Percentiles rank a stretch among this genome's conserved stretches.
Evolutionary conservation across 176 grass and related monocot genomes (phyloP).

Genomic region (Rhipidocladum racemiflorum): DNA sequence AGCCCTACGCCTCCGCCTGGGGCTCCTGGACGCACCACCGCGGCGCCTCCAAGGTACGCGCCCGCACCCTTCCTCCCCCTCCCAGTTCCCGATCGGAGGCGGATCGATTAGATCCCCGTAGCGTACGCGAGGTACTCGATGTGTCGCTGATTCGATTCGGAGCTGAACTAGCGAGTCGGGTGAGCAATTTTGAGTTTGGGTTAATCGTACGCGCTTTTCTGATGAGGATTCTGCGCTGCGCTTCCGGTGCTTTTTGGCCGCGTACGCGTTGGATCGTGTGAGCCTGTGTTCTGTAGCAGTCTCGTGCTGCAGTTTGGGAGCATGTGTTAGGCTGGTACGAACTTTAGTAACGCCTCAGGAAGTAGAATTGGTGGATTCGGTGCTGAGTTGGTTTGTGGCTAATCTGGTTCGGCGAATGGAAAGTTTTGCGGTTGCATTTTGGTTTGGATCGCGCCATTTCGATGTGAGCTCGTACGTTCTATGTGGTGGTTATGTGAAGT

Average conservation of each 20-base stretch:
- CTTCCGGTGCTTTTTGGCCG: not conserved
- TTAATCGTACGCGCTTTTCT: not conserved
- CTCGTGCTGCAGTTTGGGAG: not conserved
- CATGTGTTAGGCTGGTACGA: not conserved
- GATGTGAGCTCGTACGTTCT: not conserved
- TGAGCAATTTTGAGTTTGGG: not conserved
- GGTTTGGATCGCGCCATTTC: not conserved
- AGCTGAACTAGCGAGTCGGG: not conserved
- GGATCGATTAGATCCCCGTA: constrained; percentile 16
- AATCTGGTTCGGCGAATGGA: not conserved
- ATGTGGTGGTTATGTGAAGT: not conserved
- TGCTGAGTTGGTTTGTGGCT: not conserved
- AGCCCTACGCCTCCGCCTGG: constrained; percentile 80
- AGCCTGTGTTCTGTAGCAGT: not conserved
- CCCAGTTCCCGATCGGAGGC: not conserved
- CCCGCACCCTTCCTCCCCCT: not conserved
- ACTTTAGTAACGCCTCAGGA: not conserved
- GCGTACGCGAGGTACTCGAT: not conserved
- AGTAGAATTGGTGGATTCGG: not conserved
- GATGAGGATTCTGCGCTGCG: not conserved
- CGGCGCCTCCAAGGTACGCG: constrained; percentile 77
- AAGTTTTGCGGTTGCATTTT: constrained; percentile 1
- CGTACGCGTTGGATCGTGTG: not conserved
- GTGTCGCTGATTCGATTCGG: not conserved
- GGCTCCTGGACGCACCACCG: constrained; percentile 92